A percentile compares a stretch with the other conserved stretches of the same genome.
phyloP scores from a whole-genome alignment of 495 filamentous ascomycete species.

The Neurospora sp. region DNA sequence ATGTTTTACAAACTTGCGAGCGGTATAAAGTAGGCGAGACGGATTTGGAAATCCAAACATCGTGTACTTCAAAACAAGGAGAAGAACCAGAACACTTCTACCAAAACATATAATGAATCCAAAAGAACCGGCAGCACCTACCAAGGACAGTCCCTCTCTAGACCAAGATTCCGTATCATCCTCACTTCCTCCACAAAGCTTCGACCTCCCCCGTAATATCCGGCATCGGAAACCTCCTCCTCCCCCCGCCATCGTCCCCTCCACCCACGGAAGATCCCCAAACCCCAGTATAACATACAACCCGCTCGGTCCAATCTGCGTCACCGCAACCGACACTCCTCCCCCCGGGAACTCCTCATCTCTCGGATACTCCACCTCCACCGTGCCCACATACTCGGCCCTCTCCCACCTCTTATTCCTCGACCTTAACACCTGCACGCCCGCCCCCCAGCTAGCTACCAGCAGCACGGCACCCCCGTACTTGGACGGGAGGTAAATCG shows the following conservation, averaged over 20 bases:
- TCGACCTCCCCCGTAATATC: slow-evolving; percentile 20
- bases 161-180: not conserved
- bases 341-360: slow-evolving; percentile 5
- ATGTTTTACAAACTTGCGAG: not conserved
- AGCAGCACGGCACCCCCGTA: slow-evolving; percentile 26
- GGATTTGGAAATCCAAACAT: not conserved
- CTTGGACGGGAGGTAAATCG: slow-evolving; percentile 25
- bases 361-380: slow-evolving; percentile 9
- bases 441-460: slow-evolving; percentile 11
- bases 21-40: not conserved
- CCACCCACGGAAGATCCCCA: slow-evolving; percentile 13
- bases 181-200: slow-evolving; percentile 2
- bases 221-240: slow-evolving; percentile 20
- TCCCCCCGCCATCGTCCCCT: slow-evolving; percentile 14
- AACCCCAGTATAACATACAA: slow-evolving; percentile 18
- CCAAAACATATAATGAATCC: not conserved
- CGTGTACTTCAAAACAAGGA: not conserved
- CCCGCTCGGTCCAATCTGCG: slow-evolving; percentile 17
- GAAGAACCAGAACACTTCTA: not conserved
- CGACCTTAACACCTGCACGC: slow-evolving; percentile 25
- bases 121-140: not conserved
- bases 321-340: no score
- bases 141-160: not conserved
- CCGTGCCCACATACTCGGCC: slow-evolving; percentile 25
- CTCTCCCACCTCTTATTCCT: slow-evolving; percentile 22